Base-by-base conservation (phyloP, 805 yeast species). In the Myxozyma vanderwaltii region DNA sequence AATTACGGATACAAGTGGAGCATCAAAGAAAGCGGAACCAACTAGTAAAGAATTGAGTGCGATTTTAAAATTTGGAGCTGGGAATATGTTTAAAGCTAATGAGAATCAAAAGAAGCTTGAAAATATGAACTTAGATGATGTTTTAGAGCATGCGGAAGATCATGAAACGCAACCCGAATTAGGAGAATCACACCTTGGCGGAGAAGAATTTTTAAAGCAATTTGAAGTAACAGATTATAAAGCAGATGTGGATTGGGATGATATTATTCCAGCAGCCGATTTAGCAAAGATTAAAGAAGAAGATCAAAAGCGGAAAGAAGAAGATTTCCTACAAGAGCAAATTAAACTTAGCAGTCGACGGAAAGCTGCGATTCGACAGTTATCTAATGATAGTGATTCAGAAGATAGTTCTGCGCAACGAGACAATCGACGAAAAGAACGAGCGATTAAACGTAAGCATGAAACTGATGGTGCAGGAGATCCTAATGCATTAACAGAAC, bases 201-300 rank as follows among this genome's bases (percentile, higher is more conserved):
- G 98, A 58, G 99, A 94, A 74, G 99, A 94, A 75, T 94, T 94
- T 71, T 80, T 94, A 75, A 90, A 85, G 70, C 99, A 94, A 75
- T 94, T 94, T 72, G 99, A 94, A 75, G 99, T 94, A 54, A 94
- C 99, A 0, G 99, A 94, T 72, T 95, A 91, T 74, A 94, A 94
- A 76, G 98, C 99, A 0, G 70, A 67, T 31, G 91, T 92, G 62
- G 95, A 91, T 64, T 94, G 99, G 99, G 98, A 94, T 76, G 99
- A 94, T 73, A 94, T 94, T 67, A 94, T 94, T 69, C 99, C 99
- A 0, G 91, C 89, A 65, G 96, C 89, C 46, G 99, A 94, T 73
- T 79, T 95, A 64, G 81, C 84, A 61, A 89, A 88, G 71, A 79
- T 94, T 68, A 94, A 94, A 72, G 96, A 88, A 64, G 96, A 91